A percentile compares a stretch with the other conserved stretches of the same genome.
These are phyloP conservation scores for Thalassiosira mediterranea DNA, from an alignment of 352 stramenopile genomes.

Conservation along the genomic window DNA sequence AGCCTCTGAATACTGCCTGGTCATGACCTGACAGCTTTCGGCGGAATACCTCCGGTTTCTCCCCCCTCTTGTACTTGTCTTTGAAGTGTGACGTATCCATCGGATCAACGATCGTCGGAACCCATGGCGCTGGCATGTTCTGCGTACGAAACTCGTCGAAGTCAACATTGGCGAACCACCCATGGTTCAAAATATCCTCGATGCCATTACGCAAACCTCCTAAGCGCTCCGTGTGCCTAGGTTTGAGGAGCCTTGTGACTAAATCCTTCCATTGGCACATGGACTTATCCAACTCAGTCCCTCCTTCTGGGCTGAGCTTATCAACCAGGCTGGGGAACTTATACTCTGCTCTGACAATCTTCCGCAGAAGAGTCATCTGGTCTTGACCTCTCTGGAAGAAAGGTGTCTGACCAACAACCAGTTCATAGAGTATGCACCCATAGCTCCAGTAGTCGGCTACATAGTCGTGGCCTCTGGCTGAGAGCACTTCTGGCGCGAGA, in stretches of 20 bases:
- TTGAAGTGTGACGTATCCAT: conserved; percentile 90
- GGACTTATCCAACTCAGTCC: background rate
- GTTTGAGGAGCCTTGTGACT: conserved; percentile 34
- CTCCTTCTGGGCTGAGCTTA: background rate
- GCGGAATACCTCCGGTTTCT: conserved; percentile 6
- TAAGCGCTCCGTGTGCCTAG: conserved; percentile 6
- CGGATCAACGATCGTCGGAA: conserved; percentile 84
- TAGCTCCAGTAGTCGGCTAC: conserved; percentile 84
- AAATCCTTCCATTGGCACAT: conserved; percentile 23
- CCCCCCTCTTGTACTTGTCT: conserved; percentile 55
- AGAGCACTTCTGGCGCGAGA: conserved; percentile 60
- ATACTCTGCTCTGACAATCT: conserved; percentile 88
- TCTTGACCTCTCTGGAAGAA: conserved; percentile 84
- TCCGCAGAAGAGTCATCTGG: conserved; percentile 90
- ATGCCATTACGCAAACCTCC: conserved; percentile 51
- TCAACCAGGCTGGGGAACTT: conserved; percentile 71
- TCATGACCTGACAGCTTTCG: background rate
- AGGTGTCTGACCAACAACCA: conserved; percentile 89
- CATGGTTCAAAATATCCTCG: conserved; percentile 59
- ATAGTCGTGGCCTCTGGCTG: conserved; percentile 30
- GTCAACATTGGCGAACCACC: conserved; percentile 57
- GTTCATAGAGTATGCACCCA: conserved; percentile 89
- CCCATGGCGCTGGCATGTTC: conserved; percentile 86
- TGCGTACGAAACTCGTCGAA: conserved; percentile 61
- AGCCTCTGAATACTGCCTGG: background rate